Evolutionary conservation across 164 flowering plant species (phyloP).

Genomic region (Chimonanthus salicifolius): DNA sequence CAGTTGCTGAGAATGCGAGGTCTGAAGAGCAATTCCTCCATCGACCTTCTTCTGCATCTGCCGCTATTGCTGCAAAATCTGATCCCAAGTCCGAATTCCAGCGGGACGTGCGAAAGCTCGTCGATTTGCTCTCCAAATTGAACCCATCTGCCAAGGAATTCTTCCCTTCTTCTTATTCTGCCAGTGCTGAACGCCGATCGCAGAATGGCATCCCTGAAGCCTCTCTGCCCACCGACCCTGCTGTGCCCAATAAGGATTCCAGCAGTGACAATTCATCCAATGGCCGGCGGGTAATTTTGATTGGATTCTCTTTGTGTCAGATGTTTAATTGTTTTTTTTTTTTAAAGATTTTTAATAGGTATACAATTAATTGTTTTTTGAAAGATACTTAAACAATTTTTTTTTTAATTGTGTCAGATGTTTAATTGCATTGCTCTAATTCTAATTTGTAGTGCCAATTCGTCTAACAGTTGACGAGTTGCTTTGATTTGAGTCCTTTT

Average conservation of each 20-base stretch:
- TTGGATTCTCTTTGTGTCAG: background rate
- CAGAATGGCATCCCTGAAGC: constrained; percentile 25
- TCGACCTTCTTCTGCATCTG: background rate
- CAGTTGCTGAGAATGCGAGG: constrained; percentile 25
- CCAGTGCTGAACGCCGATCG: constrained; percentile 8
- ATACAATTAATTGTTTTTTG: too few relatives aligned
- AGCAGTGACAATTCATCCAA: constrained; percentile 29
- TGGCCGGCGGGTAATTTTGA: constrained; percentile 24
- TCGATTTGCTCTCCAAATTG: constrained; percentile 62
- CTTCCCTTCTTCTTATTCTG: constrained; percentile 48
- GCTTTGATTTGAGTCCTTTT: too few relatives aligned
- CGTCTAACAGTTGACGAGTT: too few relatives aligned
- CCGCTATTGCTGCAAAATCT: background rate
- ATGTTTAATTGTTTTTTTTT: background rate
- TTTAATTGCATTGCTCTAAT: background rate
- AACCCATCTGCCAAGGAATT: constrained; percentile 77
- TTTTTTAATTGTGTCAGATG: background rate
- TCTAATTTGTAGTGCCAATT: too few relatives aligned
- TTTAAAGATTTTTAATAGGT: too few relatives aligned
- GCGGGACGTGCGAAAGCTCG: constrained; percentile 50
- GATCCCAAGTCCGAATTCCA: constrained; percentile 35
- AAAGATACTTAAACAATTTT: too few relatives aligned
- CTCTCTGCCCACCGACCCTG: constrained; percentile 9
- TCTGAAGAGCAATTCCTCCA: constrained; percentile 18
- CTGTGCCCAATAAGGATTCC: constrained; percentile 12